phyloP scores from a whole-genome alignment of 2,329 filamentous ascomycete genomes.

The Nemania diffusa region DNA sequence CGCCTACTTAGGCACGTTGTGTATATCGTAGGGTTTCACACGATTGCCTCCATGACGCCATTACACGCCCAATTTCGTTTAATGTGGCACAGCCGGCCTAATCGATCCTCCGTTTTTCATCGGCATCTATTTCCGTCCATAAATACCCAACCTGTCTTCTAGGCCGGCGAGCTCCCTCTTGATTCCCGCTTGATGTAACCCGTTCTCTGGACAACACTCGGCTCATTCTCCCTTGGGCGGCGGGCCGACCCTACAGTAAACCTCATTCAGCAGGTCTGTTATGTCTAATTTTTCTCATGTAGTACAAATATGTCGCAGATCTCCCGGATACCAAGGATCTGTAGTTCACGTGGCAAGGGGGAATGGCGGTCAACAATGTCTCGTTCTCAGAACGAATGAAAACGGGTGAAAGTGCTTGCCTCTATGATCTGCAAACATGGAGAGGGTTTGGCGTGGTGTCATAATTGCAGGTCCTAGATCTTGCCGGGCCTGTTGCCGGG shows the following conservation, averaged over 20 bases:
- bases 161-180: neutral
- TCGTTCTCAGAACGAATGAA: neutral
- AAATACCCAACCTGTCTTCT: neutral
- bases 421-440: neutral
- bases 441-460: no score
- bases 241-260: neutral
- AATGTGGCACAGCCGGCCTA: neutral
- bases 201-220: neutral
- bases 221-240: neutral
- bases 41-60: neutral
- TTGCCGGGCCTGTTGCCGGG: no score
- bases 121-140: neutral
- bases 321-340: neutral
- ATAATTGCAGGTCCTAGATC: no score
- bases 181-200: neutral
- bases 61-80: neutral
- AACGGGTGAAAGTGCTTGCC: neutral
- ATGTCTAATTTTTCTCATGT: no score
- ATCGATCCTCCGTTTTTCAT: neutral
- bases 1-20: neutral
- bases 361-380: neutral
- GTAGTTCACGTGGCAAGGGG: neutral
- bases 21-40: neutral
- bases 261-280: neutral
- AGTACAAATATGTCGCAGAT: neutral